Conservation (phyloP, 1,284 basidiomycete genomes). For the Ganoderma leucocontextum region DNA sequence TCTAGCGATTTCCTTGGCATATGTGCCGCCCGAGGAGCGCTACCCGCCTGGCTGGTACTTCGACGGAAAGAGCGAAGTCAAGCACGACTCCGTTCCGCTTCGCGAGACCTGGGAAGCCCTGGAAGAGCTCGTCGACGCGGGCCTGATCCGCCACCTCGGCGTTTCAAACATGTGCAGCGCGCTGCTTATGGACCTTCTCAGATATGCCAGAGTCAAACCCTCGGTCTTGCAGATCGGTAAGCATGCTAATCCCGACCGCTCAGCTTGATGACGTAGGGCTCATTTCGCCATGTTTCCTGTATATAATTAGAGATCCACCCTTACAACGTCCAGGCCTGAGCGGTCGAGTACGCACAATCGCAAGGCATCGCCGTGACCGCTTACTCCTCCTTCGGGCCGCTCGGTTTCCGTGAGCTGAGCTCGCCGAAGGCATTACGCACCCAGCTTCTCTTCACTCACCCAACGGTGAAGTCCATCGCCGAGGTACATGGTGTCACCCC, state of each 20-base stretch:
- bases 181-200: conserved; percentile 38
- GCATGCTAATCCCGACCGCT: conserved; percentile 10
- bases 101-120: conserved; percentile 40
- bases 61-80: conserved; percentile 37
- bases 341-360: conserved; percentile 34
- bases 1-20: conserved; percentile 37
- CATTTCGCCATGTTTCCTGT: neutral
- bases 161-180: conserved; percentile 38
- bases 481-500: conserved; percentile 30
- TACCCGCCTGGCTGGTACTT: conserved; percentile 39
- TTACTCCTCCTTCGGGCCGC: conserved; percentile 40
- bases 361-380: conserved; percentile 37
- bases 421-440: conserved; percentile 33
- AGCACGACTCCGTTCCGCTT: conserved; percentile 35
- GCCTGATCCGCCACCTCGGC: conserved; percentile 36
- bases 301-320: conserved; percentile 36
- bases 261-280: neutral
- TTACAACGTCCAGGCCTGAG: conserved; percentile 35
- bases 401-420: conserved; percentile 38
- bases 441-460: conserved; percentile 36
- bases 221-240: conserved; percentile 38
- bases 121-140: conserved; percentile 38
- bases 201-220: conserved; percentile 37
- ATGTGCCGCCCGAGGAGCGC: conserved; percentile 34
- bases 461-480: conserved; percentile 32